Conservation (phyloP, 805 yeast genomes). For the Candida xyloterini region DNA sequence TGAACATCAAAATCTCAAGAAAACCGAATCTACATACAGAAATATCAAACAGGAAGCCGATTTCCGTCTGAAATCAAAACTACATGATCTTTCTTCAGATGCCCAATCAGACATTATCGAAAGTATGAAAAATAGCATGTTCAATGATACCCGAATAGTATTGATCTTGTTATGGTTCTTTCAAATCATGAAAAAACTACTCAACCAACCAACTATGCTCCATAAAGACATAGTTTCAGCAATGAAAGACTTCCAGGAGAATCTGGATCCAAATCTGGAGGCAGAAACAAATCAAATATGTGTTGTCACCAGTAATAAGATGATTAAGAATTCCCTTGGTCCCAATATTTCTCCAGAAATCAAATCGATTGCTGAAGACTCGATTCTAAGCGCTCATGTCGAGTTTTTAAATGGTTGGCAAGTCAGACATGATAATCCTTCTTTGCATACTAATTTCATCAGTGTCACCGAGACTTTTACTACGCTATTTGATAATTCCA, state of each 20-base stretch:
- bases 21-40: slow-evolving; percentile 6
- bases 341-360: slow-evolving; percentile 7
- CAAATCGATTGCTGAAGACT: slow-evolving; percentile 14
- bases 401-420: slow-evolving; percentile 36
- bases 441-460: slow-evolving; percentile 28
- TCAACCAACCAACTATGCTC: slow-evolving; percentile 24
- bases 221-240: slow-evolving; percentile 12
- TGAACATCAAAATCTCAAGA: slow-evolving; percentile 8
- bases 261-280: slow-evolving; percentile 20
- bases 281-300: slow-evolving; percentile 24
- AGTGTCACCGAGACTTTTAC: slow-evolving; percentile 23
- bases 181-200: slow-evolving; percentile 28
- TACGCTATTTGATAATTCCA: slow-evolving; percentile 23
- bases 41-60: slow-evolving; percentile 16
- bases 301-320: slow-evolving; percentile 28
- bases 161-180: slow-evolving; percentile 31
- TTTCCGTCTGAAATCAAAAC: slow-evolving; percentile 10
- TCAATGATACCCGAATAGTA: slow-evolving; percentile 30
- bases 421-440: slow-evolving; percentile 28
- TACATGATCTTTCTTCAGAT: slow-evolving; percentile 18
- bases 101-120: slow-evolving; percentile 19
- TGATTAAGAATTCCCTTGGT: slow-evolving; percentile 17
- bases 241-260: slow-evolving; percentile 10
- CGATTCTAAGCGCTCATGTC: slow-evolving; percentile 26
- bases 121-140: slow-evolving; percentile 18